These are phyloP conservation scores for Heracleum sosnowskyi DNA, from an alignment of 129 eudicot genomes.

Conservation along the genomic window DNA sequence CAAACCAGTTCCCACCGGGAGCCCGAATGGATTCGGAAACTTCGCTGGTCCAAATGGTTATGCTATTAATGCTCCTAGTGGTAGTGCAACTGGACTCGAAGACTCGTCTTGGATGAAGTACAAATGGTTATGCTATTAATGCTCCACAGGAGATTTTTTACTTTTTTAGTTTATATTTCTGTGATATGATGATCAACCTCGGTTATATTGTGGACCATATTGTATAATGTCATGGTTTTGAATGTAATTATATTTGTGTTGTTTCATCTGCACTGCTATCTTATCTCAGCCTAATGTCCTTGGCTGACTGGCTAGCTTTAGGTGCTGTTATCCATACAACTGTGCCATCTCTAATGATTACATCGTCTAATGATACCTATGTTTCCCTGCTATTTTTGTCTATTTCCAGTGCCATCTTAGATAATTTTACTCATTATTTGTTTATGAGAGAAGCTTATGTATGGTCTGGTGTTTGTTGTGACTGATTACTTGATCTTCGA, in stretches of 20 bases:
- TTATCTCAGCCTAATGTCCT: not conserved
- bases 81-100: conserved; percentile 56
- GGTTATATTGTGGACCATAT: not conserved
- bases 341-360: not conserved
- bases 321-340: not conserved
- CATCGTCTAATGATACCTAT: not conserved
- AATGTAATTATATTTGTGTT: not conserved
- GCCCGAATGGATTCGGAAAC: conserved; percentile 80
- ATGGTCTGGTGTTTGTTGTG: not conserved
- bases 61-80: conserved; percentile 71
- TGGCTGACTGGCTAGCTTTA: not conserved
- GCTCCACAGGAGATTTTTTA: conserved; percentile 60
- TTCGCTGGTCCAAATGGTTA: conserved; percentile 69
- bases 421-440: not conserved
- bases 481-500: not conserved
- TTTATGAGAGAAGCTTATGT: not conserved
- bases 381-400: not conserved
- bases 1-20: conserved; percentile 72
- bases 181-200: not conserved
- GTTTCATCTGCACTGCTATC: not conserved
- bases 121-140: conserved; percentile 70
- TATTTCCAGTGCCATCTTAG: not conserved
- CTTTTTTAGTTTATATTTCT: not conserved
- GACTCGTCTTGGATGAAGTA: conserved; percentile 78
- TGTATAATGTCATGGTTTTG: not conserved